Evolutionary conservation across 768 basidiomycete species (phyloP).

Genomic region (Tricholoma sp.): DNA sequence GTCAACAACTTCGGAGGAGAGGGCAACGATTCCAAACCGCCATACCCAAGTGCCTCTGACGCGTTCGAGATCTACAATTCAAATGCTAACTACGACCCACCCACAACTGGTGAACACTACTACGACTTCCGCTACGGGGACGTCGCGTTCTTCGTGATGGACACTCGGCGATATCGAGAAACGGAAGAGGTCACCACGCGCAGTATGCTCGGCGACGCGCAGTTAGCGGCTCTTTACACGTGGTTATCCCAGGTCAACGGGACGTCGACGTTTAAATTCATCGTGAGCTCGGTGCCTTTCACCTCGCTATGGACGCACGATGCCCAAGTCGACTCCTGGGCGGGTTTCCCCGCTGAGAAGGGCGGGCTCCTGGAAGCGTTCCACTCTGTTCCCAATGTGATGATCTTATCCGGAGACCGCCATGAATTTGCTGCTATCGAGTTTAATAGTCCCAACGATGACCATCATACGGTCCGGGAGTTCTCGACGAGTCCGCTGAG

Average conservation of each 20-base stretch:
- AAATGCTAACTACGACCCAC: slow-evolving; percentile 55
- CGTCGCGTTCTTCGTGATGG: slow-evolving; percentile 73
- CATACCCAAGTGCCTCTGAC: slow-evolving; percentile 52
- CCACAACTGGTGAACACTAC: slow-evolving; percentile 40
- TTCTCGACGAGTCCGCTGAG: slow-evolving; percentile 68
- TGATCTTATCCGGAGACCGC: slow-evolving; percentile 68
- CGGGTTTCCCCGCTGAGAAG: slow-evolving; percentile 57
- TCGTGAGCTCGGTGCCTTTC: slow-evolving; percentile 71
- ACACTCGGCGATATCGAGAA: slow-evolving; percentile 41
- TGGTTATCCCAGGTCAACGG: slow-evolving; percentile 68
- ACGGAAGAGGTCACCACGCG: slow-evolving; percentile 16
- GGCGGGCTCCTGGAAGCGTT: slow-evolving; percentile 50
- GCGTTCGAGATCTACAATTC: slow-evolving; percentile 64
- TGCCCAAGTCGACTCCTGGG: slow-evolving; percentile 66
- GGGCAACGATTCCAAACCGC: slow-evolving; percentile 45
- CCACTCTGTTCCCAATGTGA: slow-evolving; percentile 64
- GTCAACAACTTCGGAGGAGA: slow-evolving; percentile 64
- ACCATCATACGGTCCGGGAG: slow-evolving; percentile 45
- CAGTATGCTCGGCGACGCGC: slow-evolving; percentile 68
- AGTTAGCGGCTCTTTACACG: slow-evolving; percentile 53
- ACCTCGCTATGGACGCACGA: slow-evolving; percentile 67
- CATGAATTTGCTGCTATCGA: slow-evolving; percentile 77
- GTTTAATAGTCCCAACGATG: slow-evolving; percentile 36
- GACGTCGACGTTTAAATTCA: slow-evolving; percentile 74
- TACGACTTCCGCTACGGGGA: slow-evolving; percentile 65